A percentile compares a stretch with the other conserved stretches of the same genome.
Evolutionary conservation across 495 filamentous ascomycete genomes (phyloP).

Genomic region (Penicillium diatomitis): DNA sequence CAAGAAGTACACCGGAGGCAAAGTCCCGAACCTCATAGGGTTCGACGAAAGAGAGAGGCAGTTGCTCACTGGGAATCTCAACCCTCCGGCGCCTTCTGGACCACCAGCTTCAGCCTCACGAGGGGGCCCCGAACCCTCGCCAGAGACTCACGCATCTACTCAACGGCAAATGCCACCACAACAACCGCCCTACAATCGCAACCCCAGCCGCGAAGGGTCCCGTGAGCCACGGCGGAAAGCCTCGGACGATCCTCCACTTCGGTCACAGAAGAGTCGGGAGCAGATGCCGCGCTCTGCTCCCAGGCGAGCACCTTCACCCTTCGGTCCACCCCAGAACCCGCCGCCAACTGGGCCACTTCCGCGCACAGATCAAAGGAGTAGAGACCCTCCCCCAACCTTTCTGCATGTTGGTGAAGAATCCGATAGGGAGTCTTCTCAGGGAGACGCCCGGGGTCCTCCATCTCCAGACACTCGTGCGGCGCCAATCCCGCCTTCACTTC

Average conservation of each 20-base stretch:
- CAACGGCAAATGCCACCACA: conserved; percentile 3
- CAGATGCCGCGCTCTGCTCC: conserved; percentile 32
- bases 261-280: conserved; percentile 40
- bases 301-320: conserved; percentile 15
- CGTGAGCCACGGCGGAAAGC: conserved; percentile 25
- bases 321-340: conserved; percentile 16
- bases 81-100: conserved; percentile 22
- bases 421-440: conserved; percentile 9
- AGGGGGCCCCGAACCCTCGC: conserved; percentile 21
- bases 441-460: conserved; percentile 3
- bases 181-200: conserved; percentile 17
- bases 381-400: conserved; percentile 16
- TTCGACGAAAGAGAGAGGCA: conserved; percentile 76
- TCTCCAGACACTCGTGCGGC: background rate
- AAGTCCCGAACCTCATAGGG: conserved; percentile 65
- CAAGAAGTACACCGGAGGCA: conserved; percentile 88
- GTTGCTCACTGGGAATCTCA: conserved; percentile 46
- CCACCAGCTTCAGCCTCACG: conserved; percentile 26
- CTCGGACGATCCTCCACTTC: conserved; percentile 32
- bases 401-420: conserved; percentile 8
- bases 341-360: conserved; percentile 16
- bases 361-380: conserved; percentile 17
- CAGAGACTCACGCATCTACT: conserved; percentile 28
- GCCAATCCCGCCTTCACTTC: conserved; percentile 3
- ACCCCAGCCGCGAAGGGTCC: conserved; percentile 31